These are phyloP conservation scores for Fomitopsis pinicola DNA, from an alignment of 1,284 basidiomycete genomes.

Conservation along the genomic window DNA sequence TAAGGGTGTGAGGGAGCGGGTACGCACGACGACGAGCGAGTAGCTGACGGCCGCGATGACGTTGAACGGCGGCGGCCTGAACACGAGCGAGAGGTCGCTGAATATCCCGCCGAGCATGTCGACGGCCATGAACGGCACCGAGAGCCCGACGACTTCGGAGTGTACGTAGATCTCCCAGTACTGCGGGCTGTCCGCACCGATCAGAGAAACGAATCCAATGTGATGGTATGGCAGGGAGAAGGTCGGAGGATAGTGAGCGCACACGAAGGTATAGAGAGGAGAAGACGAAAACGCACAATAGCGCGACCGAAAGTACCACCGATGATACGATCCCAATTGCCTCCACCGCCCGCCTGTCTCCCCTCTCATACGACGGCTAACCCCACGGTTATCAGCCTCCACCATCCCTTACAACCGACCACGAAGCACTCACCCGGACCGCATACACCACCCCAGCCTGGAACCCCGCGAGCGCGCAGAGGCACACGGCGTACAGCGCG, in stretches of 20 bases:
- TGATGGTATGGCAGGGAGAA: no score
- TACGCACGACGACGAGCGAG: constrained; percentile 50
- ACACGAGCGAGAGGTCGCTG: constrained; percentile 64
- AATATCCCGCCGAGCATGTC: constrained; percentile 75
- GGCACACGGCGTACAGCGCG: constrained; percentile 31
- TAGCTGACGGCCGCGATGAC: constrained; percentile 63
- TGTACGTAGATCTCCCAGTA: constrained; percentile 69
- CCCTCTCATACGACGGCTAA: constrained; percentile 40
- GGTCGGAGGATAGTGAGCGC: no score
- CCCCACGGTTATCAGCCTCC: neutral
- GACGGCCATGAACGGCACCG: constrained; percentile 64
- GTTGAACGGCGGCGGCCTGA: constrained; percentile 60
- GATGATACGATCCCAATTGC: constrained; percentile 67
- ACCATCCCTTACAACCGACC: constrained; percentile 4
- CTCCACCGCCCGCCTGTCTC: constrained; percentile 42
- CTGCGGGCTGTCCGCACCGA: constrained; percentile 37
- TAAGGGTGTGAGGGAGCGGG: neutral
- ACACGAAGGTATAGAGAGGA: neutral
- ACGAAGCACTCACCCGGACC: constrained; percentile 35
- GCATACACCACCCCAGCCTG: constrained; percentile 61
- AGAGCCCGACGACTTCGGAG: constrained; percentile 72
- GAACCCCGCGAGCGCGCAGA: constrained; percentile 48
- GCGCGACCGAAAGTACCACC: constrained; percentile 54
- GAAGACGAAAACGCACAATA: constrained; percentile 43
- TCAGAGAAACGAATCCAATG: no score